Base-by-base conservation (phyloP, 108 stramenopile species). In the Seminavis robusta region DNA sequence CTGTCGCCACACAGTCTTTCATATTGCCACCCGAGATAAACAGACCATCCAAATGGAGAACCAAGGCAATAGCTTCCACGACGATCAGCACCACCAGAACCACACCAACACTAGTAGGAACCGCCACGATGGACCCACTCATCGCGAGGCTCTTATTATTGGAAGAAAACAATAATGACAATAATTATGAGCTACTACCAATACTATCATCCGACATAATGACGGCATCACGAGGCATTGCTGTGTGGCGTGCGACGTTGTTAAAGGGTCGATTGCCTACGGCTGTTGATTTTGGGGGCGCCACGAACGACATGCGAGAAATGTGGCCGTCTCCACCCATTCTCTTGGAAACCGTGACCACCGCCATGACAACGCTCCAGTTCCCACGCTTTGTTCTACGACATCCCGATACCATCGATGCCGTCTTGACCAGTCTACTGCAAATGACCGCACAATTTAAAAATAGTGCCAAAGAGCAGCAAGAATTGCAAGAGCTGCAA, bases 301-400 rank as follows among this genome's bases (percentile, higher is more conserved):
- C 19, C 16, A 31, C 13, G 25, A 0, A 17, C 20, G 21, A 8
- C n/a, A 15, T 46, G 34, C 15, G 34, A 24, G 51, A 45, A 13
- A 9, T 34, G 15, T 88, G 86, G 86, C 86, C 86, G 11, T 46
- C 58, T 2, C 63, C 73, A 33, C 86, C 82, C 4, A n/a, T n/a
- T n/a, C 64, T 88, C 4, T 88, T 73, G 63, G 52, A 67, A 8
- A 45, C 41, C 20, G 28, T 84, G 9, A 20, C 24, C 21, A 28
- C 52, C n/a, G 37, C 47, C 16, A 65, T 83, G 52, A 37, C 59
- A 1, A n/a, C 41, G 1, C 42, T 79, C 42, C 79, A 72, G 33
- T 50, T 88, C 27, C 75, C 82, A 13, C 66, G 86, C 29, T 74
- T 84, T 60, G 75, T 75, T 13, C 38, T 65, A 19, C 59, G 77